A percentile compares a stretch with the other conserved stretches of the same genome.
Conservation (phyloP, 495 filamentous ascomycete species). For the Talaromyces wortmannii region DNA sequence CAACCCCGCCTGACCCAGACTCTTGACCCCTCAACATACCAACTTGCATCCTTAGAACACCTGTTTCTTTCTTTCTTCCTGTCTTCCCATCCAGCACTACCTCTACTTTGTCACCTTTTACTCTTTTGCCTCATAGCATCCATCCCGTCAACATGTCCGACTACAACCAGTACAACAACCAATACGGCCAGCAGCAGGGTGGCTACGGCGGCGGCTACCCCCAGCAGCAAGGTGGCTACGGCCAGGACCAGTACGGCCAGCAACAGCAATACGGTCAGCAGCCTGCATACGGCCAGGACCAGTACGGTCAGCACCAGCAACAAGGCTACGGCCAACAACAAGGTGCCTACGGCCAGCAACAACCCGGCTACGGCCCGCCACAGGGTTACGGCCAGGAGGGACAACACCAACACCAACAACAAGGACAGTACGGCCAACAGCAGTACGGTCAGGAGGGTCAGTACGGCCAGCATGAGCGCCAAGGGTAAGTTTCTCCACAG, state of each 20-base stretch:
- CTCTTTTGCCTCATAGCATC: not conserved
- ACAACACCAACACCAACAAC: too few species aligned
- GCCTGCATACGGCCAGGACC: conserved; percentile 1
- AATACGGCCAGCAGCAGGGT: conserved; percentile 7
- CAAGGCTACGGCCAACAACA: conserved; percentile 2
- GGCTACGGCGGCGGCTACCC: conserved; percentile 13
- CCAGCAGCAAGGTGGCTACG: conserved; percentile 24
- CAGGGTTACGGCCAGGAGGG: conserved; percentile 14
- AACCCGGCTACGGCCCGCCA: conserved; percentile 12
- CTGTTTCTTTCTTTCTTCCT: not conserved
- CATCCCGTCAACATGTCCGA: conserved; percentile 27
- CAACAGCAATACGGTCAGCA: conserved; percentile 17
- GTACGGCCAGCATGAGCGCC: not conserved
- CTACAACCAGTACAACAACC: conserved; percentile 16
- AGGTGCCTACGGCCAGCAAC: conserved; percentile 15
- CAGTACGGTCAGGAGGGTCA: conserved; percentile 21
- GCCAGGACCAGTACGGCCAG: conserved; percentile 10
- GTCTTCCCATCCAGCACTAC: not conserved
- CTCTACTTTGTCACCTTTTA: not conserved
- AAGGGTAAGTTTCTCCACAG: conserved; percentile 1
- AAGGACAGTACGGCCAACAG: conserved; percentile 13
- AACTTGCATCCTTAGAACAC: not conserved
- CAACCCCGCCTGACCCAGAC: not conserved
- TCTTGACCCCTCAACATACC: not conserved
- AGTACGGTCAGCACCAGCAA: conserved; percentile 14